These are phyloP conservation scores for Coemansia sp. DNA, from an alignment of 192 early-diverging fungal species.

Conservation along the genomic window DNA sequence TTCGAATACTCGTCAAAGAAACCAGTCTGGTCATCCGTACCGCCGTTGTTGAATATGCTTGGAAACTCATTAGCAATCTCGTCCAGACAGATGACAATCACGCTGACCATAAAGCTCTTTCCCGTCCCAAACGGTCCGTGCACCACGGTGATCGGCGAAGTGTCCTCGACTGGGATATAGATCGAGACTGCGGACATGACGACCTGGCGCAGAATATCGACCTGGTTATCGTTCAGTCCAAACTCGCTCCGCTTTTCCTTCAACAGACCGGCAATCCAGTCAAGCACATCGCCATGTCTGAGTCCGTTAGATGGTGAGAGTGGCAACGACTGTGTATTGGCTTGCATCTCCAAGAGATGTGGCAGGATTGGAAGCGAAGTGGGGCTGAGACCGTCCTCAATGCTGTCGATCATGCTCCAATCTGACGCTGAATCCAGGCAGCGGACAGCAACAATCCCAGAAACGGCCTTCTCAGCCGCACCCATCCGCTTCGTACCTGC, in stretches of 20 bases:
- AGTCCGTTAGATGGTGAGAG: not conserved
- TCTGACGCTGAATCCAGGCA: conserved; percentile 46
- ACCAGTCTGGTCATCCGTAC: not conserved
- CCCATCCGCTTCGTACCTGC: not conserved
- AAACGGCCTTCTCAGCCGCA: conserved; percentile 7
- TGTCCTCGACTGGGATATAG: conserved; percentile 22
- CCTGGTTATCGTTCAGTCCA: conserved; percentile 39
- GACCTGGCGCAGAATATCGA: conserved; percentile 17
- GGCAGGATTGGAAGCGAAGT: conserved; percentile 28
- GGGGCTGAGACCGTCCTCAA: conserved; percentile 25
- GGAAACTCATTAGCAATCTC: conserved; percentile 54
- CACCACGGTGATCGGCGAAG: conserved; percentile 35
- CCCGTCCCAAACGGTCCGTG: conserved; percentile 70
- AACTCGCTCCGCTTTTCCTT: conserved; percentile 13
- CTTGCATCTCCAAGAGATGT: conserved; percentile 17
- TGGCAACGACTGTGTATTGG: not conserved
- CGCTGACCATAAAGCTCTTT: conserved; percentile 72
- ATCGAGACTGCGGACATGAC: conserved; percentile 41
- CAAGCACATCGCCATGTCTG: conserved; percentile 2
- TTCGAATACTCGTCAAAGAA: conserved; percentile 1
- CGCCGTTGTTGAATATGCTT: conserved; percentile 15
- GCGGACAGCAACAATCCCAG: conserved; percentile 32
- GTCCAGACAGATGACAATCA: conserved; percentile 62
- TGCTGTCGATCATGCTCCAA: conserved; percentile 53
- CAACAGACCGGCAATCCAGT: conserved; percentile 8